These are phyloP conservation scores for Adansonia madagascariensis DNA, from an alignment of 441 rosid species.

Conservation along the genomic window DNA sequence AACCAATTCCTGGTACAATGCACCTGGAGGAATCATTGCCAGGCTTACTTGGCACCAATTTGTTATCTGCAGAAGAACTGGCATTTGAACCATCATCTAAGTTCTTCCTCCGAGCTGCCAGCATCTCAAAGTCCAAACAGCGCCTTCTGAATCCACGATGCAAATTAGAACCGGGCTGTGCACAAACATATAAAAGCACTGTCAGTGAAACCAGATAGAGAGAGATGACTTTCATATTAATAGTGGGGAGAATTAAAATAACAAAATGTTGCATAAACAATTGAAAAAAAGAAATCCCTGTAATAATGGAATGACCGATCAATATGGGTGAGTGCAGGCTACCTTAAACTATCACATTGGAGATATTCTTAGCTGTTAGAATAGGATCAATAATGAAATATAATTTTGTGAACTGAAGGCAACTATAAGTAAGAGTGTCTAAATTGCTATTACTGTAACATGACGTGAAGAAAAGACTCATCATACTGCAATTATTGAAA, in stretches of 20 bases:
- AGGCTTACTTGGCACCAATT: slow-evolving; percentile 41
- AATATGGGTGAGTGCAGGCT: not conserved
- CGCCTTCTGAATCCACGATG: slow-evolving; percentile 92
- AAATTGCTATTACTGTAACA: not conserved
- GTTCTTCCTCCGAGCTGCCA: slow-evolving; percentile 59
- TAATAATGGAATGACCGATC: not conserved
- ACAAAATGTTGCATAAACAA: not conserved
- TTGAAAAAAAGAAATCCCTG: not conserved
- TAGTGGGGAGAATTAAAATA: not conserved
- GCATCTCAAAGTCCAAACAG: slow-evolving; percentile 88
- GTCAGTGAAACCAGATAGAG: slow-evolving; percentile 15
- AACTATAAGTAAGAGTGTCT: not conserved
- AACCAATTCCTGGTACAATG: slow-evolving; percentile 85
- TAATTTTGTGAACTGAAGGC: not conserved
- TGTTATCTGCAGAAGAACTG: slow-evolving; percentile 39
- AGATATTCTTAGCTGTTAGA: not conserved
- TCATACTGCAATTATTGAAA: not conserved
- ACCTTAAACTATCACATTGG: not conserved
- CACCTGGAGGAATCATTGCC: slow-evolving; percentile 55
- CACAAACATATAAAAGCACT: slow-evolving; percentile 32
- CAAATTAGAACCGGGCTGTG: slow-evolving; percentile 59
- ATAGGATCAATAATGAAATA: not conserved
- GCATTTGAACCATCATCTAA: slow-evolving; percentile 39
- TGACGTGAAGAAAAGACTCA: not conserved
- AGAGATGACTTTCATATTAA: slow-evolving; percentile 20